Percentiles rank a stretch among this genome's conserved stretches.
Evolutionary conservation across 169 alveolate genomes (phyloP).

Genomic region (Perkinsus chesapeaki): DNA sequence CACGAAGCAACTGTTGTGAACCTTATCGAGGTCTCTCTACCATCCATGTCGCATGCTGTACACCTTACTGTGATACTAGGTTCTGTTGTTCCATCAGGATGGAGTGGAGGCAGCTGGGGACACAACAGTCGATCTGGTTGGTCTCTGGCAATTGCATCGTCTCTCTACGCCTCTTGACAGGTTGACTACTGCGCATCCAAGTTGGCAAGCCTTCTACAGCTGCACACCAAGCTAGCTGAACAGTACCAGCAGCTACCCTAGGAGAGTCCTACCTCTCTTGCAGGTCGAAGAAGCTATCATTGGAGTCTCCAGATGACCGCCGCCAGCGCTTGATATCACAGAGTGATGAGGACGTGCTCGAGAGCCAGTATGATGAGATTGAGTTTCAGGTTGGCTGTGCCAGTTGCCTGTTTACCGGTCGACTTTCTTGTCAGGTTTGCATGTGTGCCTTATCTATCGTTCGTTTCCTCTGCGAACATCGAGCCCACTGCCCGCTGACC

Average conservation of each 20-base stretch:
- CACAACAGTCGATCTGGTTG: not conserved
- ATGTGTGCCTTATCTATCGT: not conserved
- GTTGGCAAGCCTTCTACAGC: not conserved
- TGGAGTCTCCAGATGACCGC: not conserved
- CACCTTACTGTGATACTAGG: not conserved
- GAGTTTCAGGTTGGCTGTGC: not conserved
- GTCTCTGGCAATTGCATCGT: not conserved
- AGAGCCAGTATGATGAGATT: not conserved
- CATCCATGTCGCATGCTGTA: not conserved
- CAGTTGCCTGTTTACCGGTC: no score
- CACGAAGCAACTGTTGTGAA: not conserved
- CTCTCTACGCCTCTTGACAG: not conserved
- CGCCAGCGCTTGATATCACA: not conserved
- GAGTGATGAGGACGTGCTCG: not conserved
- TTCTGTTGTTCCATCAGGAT: not conserved
- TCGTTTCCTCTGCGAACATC: constrained; percentile 11
- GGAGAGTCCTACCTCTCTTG: not conserved
- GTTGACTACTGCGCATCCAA: not conserved
- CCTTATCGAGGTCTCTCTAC: not conserved
- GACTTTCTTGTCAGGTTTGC: no score
- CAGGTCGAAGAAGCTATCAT: not conserved
- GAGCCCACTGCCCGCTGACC: not conserved
- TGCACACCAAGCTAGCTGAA: not conserved
- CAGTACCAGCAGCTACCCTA: not conserved
- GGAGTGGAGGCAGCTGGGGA: constrained; percentile 11